Conservation (phyloP, 1,139 yeast species). For the Diutina rugosa region DNA sequence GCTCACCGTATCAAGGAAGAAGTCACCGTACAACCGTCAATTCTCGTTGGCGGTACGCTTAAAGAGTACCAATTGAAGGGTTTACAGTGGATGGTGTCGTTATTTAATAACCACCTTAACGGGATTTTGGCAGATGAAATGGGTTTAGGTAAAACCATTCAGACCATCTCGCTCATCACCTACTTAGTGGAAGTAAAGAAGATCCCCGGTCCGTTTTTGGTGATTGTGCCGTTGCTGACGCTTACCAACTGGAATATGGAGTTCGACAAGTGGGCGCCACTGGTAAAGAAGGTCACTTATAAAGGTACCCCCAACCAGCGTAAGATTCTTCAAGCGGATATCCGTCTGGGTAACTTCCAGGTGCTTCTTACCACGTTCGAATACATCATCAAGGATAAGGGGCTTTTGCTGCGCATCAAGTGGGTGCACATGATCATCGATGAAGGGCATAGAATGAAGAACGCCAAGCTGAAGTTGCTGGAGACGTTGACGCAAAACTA, state of each 20-base stretch:
- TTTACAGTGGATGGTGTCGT: constrained; percentile 95
- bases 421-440: constrained; percentile 86
- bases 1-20: constrained; percentile 66
- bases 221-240: constrained; percentile 75
- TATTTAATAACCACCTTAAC: constrained; percentile 82
- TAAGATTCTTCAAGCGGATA: constrained; percentile 47
- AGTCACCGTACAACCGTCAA: constrained; percentile 48
- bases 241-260: constrained; percentile 78
- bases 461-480: constrained; percentile 62
- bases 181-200: constrained; percentile 60
- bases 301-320: constrained; percentile 68
- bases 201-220: constrained; percentile 58
- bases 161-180: constrained; percentile 65
- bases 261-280: constrained; percentile 82
- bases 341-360: constrained; percentile 57
- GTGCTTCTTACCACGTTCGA: constrained; percentile 71
- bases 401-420: constrained; percentile 49
- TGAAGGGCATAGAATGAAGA: constrained; percentile 85
- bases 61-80: constrained; percentile 93
- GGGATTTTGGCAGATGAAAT: constrained; percentile 93
- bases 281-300: constrained; percentile 52
- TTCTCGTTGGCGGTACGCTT: constrained; percentile 73
- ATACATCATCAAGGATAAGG: constrained; percentile 63
- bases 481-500: constrained; percentile 60
- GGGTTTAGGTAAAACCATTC: constrained; percentile 88